Base-by-base conservation (phyloP, 23 red algal genomes). In the Gracilaria domingensis region DNA sequence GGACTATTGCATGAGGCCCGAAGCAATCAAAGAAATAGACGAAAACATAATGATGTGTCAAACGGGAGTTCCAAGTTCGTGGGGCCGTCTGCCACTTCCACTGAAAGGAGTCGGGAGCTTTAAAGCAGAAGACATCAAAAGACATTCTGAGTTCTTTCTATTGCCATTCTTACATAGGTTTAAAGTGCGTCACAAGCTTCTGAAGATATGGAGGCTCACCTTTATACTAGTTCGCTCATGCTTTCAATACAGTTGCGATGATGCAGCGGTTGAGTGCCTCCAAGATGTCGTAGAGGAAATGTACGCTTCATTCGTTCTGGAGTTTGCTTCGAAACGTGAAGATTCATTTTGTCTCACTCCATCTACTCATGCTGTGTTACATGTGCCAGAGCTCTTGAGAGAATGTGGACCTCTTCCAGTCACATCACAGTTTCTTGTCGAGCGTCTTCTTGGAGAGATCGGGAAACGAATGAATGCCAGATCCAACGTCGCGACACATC, bases 351-450 rank as follows among this genome's bases (percentile, higher is more conserved):
- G 74, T 56, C 28, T 47, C 17, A 79, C 74, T 21, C 74, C 74
- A 8, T 24, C 74, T 13, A 79, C 74, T 2, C 42, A 79, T 50
- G 35, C 74, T 6, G 51, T 79, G 4, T 23, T 79, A 42, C 74
- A 79, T 51, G 3, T 79, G 4, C 74, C 74, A 44, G 74, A 79
- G 38, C 42, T 79, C 9, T 39, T 79, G 12, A 56, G 51, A 12
- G 38, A 50, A 26, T 79, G 24, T 30, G 74, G 38, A 4, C 74
- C 74, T 2, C 50, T 79, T 12, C 74, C 50, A 30, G 23, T 54
- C 37, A 56, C 50, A 2, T 79, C 74, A 23, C 74, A 79, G 50
- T 79, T 79, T 79, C 34, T 79, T n/a, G 45, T 56, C 14, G 74
- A 79, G 23, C 13, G 74, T 2, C 39, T 79, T n/a, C 26, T 79